Evolutionary conservation across 805 yeast genomes (phyloP).

Genomic region (Maudiozyma turicensis): DNA sequence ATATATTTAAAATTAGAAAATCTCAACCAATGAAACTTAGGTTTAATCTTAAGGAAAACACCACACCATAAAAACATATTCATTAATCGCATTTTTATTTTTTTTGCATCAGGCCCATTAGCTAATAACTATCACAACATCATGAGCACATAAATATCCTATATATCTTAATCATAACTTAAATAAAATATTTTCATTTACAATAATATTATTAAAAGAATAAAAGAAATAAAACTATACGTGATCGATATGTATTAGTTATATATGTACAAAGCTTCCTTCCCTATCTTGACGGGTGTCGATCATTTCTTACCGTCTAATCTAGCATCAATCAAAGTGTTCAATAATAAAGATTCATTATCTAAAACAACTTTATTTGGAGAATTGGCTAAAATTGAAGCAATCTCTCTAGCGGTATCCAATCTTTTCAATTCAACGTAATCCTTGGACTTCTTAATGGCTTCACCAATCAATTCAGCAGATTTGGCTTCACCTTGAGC

Average conservation of each 20-base stretch:
- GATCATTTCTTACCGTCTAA: constrained; percentile 1
- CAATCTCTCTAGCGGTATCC: constrained; percentile 96
- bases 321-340: constrained; percentile 77
- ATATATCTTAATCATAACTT: too few species aligned
- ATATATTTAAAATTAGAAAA: constrained; percentile 11
- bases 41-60: neutral
- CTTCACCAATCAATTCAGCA: constrained; percentile 97
- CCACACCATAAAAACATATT: too few species aligned
- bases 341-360: constrained; percentile 82
- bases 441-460: constrained; percentile 91
- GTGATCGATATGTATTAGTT: neutral
- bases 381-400: constrained; percentile 69
- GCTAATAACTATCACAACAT: too few species aligned
- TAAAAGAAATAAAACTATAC: neutral
- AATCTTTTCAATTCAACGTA: constrained; percentile 94
- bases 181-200: too few species aligned
- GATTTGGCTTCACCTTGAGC: constrained; percentile 98
- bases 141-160: too few species aligned
- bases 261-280: neutral
- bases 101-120: too few species aligned
- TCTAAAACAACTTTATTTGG: constrained; percentile 90
- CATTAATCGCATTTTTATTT: too few species aligned
- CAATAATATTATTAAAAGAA: neutral
- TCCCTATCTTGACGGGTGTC: neutral
- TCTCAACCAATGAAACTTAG: constrained; percentile 14